Evolutionary conservation across 345 rosid genomes (phyloP).

Genomic region (Euphorbia peplus): DNA sequence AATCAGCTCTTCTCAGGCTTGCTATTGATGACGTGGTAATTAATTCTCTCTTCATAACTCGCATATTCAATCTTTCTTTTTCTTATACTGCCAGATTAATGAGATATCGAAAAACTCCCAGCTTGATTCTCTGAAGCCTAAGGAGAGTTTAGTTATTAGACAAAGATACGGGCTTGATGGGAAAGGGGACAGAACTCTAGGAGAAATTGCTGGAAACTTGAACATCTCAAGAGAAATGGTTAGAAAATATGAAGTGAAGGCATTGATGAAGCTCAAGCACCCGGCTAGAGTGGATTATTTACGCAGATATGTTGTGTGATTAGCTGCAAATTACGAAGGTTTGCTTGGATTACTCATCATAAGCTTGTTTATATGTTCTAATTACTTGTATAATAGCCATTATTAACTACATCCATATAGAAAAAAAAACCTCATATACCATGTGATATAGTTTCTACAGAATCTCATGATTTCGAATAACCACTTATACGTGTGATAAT

Average conservation of each 20-base stretch:
- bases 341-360: conserved; percentile 9
- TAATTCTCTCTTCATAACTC: background rate
- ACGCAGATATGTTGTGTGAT: conserved; percentile 61
- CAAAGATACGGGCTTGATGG: conserved; percentile 95
- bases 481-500: conserved; percentile 9
- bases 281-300: conserved; percentile 85
- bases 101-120: conserved; percentile 25
- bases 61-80: too few relatives aligned
- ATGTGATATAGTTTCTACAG: conserved; percentile 18
- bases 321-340: background rate
- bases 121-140: conserved; percentile 90
- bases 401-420: conserved; percentile 19
- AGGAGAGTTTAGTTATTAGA: conserved; percentile 90
- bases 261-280: conserved; percentile 95
- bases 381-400: conserved; percentile 26
- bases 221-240: conserved; percentile 98
- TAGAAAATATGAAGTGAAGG: conserved; percentile 92
- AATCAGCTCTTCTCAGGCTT: conserved; percentile 85
- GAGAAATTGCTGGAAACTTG: conserved; percentile 90
- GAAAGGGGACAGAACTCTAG: conserved; percentile 85
- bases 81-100: too few relatives aligned
- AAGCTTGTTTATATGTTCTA: conserved; percentile 10
- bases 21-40: conserved; percentile 96
- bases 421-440: conserved; percentile 24
- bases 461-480: conserved; percentile 5